A percentile compares a stretch with the other conserved stretches of the same genome.
These are phyloP conservation scores for Arctostaphylos glauca DNA, from an alignment of 148 eudicot species.

Conservation along the genomic window DNA sequence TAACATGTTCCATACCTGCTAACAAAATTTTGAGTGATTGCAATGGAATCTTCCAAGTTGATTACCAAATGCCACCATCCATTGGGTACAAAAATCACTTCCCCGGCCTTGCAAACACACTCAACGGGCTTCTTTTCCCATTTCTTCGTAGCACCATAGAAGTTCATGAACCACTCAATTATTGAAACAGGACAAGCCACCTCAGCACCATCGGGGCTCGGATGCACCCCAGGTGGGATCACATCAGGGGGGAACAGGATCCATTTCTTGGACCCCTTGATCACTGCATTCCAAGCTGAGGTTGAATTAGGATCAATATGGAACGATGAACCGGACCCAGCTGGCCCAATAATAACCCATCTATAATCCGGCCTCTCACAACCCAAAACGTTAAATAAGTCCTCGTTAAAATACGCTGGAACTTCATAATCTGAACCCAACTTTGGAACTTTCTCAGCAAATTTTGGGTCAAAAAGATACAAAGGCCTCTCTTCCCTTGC, in stretches of 20 bases:
- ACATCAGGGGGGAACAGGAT: constrained; percentile 91
- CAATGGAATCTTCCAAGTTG: constrained; percentile 90
- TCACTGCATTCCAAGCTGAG: constrained; percentile 97
- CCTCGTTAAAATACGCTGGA: constrained; percentile 82
- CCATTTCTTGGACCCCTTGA: constrained; percentile 97
- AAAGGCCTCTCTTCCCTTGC: constrained; percentile 86
- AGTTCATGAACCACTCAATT: constrained; percentile 98
- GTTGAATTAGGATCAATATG: constrained; percentile 99
- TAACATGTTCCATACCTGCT: constrained; percentile 27
- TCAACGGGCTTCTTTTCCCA: constrained; percentile 86
- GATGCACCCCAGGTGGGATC: constrained; percentile 94
- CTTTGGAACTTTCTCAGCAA: constrained; percentile 64
- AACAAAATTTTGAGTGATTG: constrained; percentile 95
- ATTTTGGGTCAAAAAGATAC: constrained; percentile 93
- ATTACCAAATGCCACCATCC: constrained; percentile 99
- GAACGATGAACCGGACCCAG: constrained; percentile 95
- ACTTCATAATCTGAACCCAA: constrained; percentile 71
- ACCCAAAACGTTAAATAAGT: constrained; percentile 82
- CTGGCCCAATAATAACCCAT: constrained; percentile 95
- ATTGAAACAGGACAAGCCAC: constrained; percentile 97
- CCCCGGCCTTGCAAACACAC: constrained; percentile 94
- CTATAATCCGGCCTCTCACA: constrained; percentile 93
- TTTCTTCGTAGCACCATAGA: constrained; percentile 67
- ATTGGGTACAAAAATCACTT: constrained; percentile 89
- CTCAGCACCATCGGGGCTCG: constrained; percentile 96